Percentiles rank a stretch among this genome's conserved stretches.
Evolutionary conservation across 2,329 filamentous ascomycete species (phyloP).

Genomic region (Ophiocordyceps camponoti-leonardi): DNA sequence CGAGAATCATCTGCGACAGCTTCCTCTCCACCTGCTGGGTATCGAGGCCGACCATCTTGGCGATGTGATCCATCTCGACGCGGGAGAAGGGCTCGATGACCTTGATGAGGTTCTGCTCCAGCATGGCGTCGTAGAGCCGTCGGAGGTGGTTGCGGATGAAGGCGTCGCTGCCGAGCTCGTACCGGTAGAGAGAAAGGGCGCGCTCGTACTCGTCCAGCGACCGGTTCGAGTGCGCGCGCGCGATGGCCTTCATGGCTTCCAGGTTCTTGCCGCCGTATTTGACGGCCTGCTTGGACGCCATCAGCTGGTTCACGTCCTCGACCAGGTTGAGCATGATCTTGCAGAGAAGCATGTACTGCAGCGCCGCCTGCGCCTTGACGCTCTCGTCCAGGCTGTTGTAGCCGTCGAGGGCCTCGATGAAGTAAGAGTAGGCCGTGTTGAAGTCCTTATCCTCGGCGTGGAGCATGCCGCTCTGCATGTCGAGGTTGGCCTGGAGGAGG

Average conservation of each 20-base stretch:
- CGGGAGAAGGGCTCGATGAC: constrained; percentile 97
- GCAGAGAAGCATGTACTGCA: constrained; percentile 99
- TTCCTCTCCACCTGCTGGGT: constrained; percentile 96
- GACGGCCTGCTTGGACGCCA: constrained; percentile 90
- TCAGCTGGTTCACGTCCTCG: constrained; percentile 88
- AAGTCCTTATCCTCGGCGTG: constrained; percentile 98
- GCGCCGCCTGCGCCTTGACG: constrained; percentile 77
- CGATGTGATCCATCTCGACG: constrained; percentile 92
- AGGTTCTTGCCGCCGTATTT: constrained; percentile 92
- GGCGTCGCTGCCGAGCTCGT: constrained; percentile 82
- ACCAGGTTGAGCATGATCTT: constrained; percentile 98
- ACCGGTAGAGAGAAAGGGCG: constrained; percentile 75
- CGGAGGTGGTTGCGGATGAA: constrained; percentile 97
- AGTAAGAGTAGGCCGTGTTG: constrained; percentile 97
- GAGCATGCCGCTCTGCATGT: constrained; percentile 98
- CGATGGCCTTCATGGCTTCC: constrained; percentile 98
- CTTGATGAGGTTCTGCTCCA: constrained; percentile 99
- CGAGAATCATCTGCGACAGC: constrained; percentile 97
- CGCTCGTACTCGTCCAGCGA: constrained; percentile 95
- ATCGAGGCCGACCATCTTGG: constrained; percentile 93
- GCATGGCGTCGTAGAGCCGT: constrained; percentile 91
- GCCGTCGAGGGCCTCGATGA: constrained; percentile 95
- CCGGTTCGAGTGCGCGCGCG: constrained; percentile 84
- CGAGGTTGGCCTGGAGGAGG: constrained; percentile 82
- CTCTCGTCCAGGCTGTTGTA: constrained; percentile 87